Evolutionary conservation across 2,329 filamentous ascomycete species (phyloP), one percentile per base, ranked within the genome.

Genomic region (Pestalotiopsis sp.): DNA sequence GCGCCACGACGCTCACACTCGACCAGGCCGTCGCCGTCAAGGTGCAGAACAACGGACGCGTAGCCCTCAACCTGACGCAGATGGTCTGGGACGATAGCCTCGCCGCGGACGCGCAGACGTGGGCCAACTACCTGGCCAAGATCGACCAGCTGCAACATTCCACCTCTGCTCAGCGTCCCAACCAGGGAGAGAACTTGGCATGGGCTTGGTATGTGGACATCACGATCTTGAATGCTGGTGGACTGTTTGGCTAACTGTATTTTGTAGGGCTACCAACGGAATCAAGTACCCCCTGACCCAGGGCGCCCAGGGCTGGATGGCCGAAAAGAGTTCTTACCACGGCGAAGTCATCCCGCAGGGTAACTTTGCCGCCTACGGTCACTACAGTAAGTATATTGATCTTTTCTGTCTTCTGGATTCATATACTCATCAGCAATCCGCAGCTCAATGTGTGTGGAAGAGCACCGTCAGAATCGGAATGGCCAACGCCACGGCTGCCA

Each of bases 391-490:
- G 59, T 23, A 12, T 4, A n/a, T 36, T 14, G 17, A 36, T 36
- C 12, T 36, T 41, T 20, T 4, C 7, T 31, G 7, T 13, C 17
- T 39, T 2, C 27, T 20, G 31, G 27, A 4, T 20, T 20, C 1
- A 14, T 61, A 36, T 36, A 4, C 27, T 62, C 5, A 62, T n/a
- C 5, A n/a, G 25, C 17, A 12, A 36, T 11, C 20, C 7, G 9
- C 59, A 62, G 59, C 79, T 38, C 77, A 80, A 66, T 69, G 69
- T 36, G 72, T 80, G 41, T 80, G 78, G 78, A 76, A 76, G 57
- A 69, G 61, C 1, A 76, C 78, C 17, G 78, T 71, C 61, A 78
- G 76, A 63, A 65, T 81, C 6, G 79, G 78, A 7, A 75, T 81
- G 27, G 77, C 77, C 4, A 65, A 73, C 2, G 77, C 74, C 2